Conservation (phyloP, 2,329 filamentous ascomycete genomes). For the Sodiomyces alkalinus region DNA sequence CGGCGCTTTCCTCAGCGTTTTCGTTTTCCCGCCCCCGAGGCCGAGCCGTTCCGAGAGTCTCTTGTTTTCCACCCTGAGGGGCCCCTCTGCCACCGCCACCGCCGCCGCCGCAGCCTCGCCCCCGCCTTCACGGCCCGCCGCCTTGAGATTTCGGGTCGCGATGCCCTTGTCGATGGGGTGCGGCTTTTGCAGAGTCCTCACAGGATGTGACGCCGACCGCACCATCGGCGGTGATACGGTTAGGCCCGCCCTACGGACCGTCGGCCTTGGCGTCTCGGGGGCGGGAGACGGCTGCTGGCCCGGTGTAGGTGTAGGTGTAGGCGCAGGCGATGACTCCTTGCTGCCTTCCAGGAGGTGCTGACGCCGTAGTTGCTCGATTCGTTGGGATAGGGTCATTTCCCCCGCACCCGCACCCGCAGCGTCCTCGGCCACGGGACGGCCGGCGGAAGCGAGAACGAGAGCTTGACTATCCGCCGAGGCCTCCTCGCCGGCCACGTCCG, state of each 20-base stretch:
- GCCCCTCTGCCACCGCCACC: constrained; percentile 19
- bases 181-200: constrained; percentile 27
- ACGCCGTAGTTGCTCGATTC: constrained; percentile 34
- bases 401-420: no score
- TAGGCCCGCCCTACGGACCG: constrained; percentile 28
- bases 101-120: constrained; percentile 14
- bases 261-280: constrained; percentile 13
- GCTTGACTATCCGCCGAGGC: no score
- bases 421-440: no score
- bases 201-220: constrained; percentile 37
- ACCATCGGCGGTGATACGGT: constrained; percentile 36
- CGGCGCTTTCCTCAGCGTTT: no score
- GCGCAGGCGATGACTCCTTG: no score
- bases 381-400: constrained; percentile 23
- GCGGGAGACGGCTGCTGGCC: no score
- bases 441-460: no score
- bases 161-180: constrained; percentile 27
- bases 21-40: constrained; percentile 38
- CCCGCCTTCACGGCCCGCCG: no score
- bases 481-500: no score
- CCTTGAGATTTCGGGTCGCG: constrained; percentile 18
- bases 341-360: constrained; percentile 24
- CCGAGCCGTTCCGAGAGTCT: constrained; percentile 62
- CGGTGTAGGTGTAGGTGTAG: not conserved
- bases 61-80: constrained; percentile 48